Conservation (phyloP, 208 protist species). For the Trypanosoma grayi region DNA sequence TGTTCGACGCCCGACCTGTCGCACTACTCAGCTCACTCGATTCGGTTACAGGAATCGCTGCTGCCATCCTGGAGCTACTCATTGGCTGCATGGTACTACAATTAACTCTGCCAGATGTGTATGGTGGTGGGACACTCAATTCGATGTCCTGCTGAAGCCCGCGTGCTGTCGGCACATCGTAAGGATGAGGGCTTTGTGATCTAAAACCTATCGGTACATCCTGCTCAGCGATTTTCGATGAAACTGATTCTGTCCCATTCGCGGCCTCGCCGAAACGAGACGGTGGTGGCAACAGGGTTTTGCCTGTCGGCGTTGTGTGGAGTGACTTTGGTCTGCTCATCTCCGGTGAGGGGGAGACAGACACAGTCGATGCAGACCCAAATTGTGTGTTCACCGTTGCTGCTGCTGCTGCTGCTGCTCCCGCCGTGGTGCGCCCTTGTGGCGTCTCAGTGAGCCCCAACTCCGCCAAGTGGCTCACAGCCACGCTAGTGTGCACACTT, state of each 20-base stretch:
- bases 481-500: conserved; percentile 23
- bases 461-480: conserved; percentile 8
- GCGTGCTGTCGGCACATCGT: conserved; percentile 8
- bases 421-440: not conserved
- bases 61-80: not conserved
- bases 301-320: not conserved
- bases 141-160: conserved; percentile 8
- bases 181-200: conserved; percentile 13
- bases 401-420: not conserved
- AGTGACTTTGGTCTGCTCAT: not conserved
- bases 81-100: not conserved
- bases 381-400: conserved; percentile 5
- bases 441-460: not conserved
- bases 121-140: conserved; percentile 6
- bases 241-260: not conserved
- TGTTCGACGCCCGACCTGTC: not conserved
- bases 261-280: not conserved
- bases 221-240: not conserved
- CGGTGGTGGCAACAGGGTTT: not conserved
- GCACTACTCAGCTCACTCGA: not conserved
- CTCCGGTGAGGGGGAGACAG: conserved; percentile 23
- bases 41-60: not conserved
- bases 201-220: not conserved
- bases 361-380: conserved; percentile 1
- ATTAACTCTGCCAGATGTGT: not conserved